These are phyloP conservation scores for Noccaea bulbosa DNA, from an alignment of 345 rosid species.

Conservation along the genomic window DNA sequence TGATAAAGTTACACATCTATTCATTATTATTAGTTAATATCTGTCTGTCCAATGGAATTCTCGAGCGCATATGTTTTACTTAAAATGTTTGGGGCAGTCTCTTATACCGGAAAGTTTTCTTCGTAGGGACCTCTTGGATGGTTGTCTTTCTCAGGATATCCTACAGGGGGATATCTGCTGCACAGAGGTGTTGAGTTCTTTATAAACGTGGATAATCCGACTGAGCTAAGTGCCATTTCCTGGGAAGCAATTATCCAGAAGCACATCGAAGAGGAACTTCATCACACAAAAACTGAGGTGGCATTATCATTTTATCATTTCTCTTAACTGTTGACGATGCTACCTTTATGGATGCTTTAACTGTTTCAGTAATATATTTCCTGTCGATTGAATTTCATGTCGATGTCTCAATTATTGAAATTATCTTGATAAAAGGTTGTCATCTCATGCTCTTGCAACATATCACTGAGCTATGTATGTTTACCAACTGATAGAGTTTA, in stretches of 20 bases:
- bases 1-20: slow-evolving; percentile 23
- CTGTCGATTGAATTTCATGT: slow-evolving; percentile 13
- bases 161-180: slow-evolving; percentile 66
- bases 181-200: slow-evolving; percentile 71
- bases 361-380: slow-evolving; percentile 29
- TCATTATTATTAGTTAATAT: slow-evolving; percentile 21
- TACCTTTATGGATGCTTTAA: slow-evolving; percentile 12
- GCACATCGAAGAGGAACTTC: slow-evolving; percentile 86
- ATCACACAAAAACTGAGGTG: slow-evolving; percentile 77
- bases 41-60: slow-evolving; percentile 12
- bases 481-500: slow-evolving; percentile 4
- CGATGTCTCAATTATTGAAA: slow-evolving; percentile 13
- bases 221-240: slow-evolving; percentile 73
- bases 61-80: slow-evolving; percentile 29
- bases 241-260: slow-evolving; percentile 96
- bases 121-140: slow-evolving; percentile 96
- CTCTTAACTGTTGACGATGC: slow-evolving; percentile 33
- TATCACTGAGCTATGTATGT: slow-evolving; percentile 24
- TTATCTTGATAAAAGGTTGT: slow-evolving; percentile 29
- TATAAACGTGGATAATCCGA: slow-evolving; percentile 61
- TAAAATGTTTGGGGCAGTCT: slow-evolving; percentile 2
- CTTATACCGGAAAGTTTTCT: slow-evolving; percentile 31
- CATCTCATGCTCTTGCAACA: slow-evolving; percentile 28
- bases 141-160: slow-evolving; percentile 79
- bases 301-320: slow-evolving; percentile 18